These are phyloP conservation scores for Triangularia verruculosa DNA, from an alignment of 2,329 filamentous ascomycete species.

Conservation along the genomic window DNA sequence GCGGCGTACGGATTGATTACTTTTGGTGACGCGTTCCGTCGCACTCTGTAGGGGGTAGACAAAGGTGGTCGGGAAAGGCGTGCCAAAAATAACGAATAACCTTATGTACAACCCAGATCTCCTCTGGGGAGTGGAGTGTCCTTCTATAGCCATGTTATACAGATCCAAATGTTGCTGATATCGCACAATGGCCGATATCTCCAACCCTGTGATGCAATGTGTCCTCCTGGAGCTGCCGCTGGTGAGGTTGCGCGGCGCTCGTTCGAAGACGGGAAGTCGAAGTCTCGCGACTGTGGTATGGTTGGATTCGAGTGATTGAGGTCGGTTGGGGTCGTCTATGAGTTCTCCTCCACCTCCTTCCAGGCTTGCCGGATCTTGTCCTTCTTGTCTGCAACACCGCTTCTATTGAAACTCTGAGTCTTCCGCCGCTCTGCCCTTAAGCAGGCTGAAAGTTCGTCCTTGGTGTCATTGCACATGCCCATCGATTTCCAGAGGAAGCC, in stretches of 20 bases:
- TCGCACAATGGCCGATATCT: constrained; percentile 7
- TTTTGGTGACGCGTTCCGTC: constrained; percentile 69
- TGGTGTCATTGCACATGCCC: constrained; percentile 86
- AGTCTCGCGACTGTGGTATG: not conserved
- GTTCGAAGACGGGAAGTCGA: not conserved
- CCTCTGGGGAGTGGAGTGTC: not conserved
- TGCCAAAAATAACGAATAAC: constrained; percentile 1
- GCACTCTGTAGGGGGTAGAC: constrained; percentile 35
- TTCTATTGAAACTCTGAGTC: constrained; percentile 73
- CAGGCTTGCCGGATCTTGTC: constrained; percentile 73
- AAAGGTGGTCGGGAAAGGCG: not conserved
- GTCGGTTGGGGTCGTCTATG: constrained; percentile 39
- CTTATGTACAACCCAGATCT: constrained; percentile 16
- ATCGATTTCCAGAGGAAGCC: constrained; percentile 91
- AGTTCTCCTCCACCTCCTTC: constrained; percentile 73
- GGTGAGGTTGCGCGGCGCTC: not conserved
- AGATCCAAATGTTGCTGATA: not conserved
- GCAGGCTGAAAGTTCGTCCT: constrained; percentile 80
- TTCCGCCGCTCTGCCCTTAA: constrained; percentile 76
- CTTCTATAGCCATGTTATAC: constrained; percentile 15
- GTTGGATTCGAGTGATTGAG: not conserved
- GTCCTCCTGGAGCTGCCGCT: not conserved
- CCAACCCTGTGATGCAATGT: not conserved
- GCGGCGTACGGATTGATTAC: constrained; percentile 75
- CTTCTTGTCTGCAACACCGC: constrained; percentile 66